Percentiles rank a stretch among this genome's conserved stretches.
Evolutionary conservation across 306 rosid genomes (phyloP).

Genomic region (Lupinus albus): DNA sequence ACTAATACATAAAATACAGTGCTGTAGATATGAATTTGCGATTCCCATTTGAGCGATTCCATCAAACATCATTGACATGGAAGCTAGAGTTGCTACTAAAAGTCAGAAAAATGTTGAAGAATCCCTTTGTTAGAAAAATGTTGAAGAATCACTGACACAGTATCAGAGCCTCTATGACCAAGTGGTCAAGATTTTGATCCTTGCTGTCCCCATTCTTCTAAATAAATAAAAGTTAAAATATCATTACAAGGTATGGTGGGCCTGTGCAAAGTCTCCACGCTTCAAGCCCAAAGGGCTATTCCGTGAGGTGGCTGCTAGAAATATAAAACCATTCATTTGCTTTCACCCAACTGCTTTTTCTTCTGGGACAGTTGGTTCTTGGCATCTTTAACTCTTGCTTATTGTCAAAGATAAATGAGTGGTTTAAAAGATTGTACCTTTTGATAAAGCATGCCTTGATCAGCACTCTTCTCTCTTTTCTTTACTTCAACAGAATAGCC

Average conservation of each 20-base stretch:
- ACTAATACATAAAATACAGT: slow-evolving; percentile 18
- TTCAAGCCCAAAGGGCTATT: too few relatives aligned
- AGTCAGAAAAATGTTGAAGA: not conserved
- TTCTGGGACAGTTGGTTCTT: too few relatives aligned
- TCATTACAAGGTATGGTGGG: too few relatives aligned
- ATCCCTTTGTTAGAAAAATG: not conserved
- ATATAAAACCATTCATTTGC: too few relatives aligned
- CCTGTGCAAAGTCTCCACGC: too few relatives aligned
- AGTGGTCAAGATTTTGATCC: too few relatives aligned
- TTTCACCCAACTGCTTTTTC: too few relatives aligned
- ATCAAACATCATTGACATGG: slow-evolving; percentile 27
- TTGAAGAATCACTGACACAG: not conserved
- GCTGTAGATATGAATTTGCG: slow-evolving; percentile 23
- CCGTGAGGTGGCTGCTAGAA: too few relatives aligned
- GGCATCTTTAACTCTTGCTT: not conserved
- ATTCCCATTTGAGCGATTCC: slow-evolving; percentile 26
- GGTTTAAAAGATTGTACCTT: slow-evolving; percentile 28
- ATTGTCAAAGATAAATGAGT: slow-evolving; percentile 18
- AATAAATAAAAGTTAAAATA: too few relatives aligned
- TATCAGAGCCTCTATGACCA: too few relatives aligned
- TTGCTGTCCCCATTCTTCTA: too few relatives aligned
- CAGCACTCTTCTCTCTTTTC: not conserved
- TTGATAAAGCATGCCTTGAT: slow-evolving; percentile 32
- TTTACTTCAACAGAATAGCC: not conserved
- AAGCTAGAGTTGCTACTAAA: slow-evolving; percentile 22